Conservation (phyloP, 2,329 filamentous ascomycete species). For the Pseudocercospora macadamiae region DNA sequence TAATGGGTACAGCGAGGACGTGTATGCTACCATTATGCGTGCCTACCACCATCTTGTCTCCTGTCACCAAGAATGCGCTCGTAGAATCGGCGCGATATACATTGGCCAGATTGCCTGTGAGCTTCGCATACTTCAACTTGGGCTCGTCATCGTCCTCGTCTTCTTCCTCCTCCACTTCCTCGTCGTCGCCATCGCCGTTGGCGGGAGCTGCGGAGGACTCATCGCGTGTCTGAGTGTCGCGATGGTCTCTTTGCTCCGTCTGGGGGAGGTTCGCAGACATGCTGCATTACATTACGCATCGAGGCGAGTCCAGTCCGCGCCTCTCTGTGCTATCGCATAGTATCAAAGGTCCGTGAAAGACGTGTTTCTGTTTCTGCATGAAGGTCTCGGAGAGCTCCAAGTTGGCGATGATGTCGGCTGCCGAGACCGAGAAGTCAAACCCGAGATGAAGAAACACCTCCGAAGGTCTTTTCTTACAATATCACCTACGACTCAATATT, state of each 20-base stretch:
- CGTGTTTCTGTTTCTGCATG: neutral
- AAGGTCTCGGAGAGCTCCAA: neutral
- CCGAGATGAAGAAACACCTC: too few relatives aligned
- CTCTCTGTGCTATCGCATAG: constrained; percentile 3
- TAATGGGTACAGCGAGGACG: constrained; percentile 78
- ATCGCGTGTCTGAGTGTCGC: constrained; percentile 7
- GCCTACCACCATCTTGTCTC: constrained; percentile 96
- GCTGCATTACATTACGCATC: constrained; percentile 36
- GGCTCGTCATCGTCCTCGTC: constrained; percentile 86
- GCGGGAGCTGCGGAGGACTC: constrained; percentile 20
- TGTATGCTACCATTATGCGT: constrained; percentile 98
- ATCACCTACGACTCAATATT: neutral
- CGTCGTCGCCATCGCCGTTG: constrained; percentile 32
- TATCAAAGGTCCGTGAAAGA: neutral
- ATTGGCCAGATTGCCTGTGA: constrained; percentile 77
- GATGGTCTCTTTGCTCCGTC: constrained; percentile 29
- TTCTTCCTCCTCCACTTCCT: constrained; percentile 38
- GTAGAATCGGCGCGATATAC: constrained; percentile 94
- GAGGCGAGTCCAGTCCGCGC: constrained; percentile 10
- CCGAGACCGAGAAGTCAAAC: neutral
- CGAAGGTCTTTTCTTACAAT: neutral
- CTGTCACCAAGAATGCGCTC: constrained; percentile 84
- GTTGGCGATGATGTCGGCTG: constrained; percentile 7
- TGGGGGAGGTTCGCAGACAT: constrained; percentile 40
- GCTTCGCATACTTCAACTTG: constrained; percentile 84